Base-by-base conservation (phyloP, 768 basidiomycete species). In the Leccinum broughii region DNA sequence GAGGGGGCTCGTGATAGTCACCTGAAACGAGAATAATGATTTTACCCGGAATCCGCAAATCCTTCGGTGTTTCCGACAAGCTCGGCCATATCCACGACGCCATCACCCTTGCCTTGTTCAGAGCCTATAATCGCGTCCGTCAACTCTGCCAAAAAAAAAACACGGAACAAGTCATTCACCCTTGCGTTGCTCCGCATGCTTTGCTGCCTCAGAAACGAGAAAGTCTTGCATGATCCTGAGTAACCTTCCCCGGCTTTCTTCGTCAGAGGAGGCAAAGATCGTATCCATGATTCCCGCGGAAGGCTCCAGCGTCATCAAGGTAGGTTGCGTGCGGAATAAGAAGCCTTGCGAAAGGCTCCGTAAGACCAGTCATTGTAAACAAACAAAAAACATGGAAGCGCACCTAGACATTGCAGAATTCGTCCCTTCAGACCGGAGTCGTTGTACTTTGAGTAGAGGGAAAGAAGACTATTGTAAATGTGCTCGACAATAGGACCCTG, bases 21-120 rank as follows among this genome's bases (percentile, higher is more conserved):
- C 9, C 32, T 6, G 34, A 8, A 52, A 26, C 1, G 3, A n/a
- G 48, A 57, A 39, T 32, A 49, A n/a, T 17, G 11, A 20, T 32
- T 62, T 67, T 75, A 98, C 97, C 95, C 95, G 6, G 96, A 98
- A 66, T 98, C 97, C 0, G 96, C 94, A 71, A 98, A 96, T 1
- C 90, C 93, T 67, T 94, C 90, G 0, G 94, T 94, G 67, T 96
- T 95, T 1, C 97, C 97, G 4, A 98, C 90, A 9, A 99, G 80
- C 67, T 97, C 93, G 0, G 90, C 89, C 88, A 99, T 95, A 67
- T 95, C 86, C 55, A 98, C 86, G 24, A 84, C 79, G 7, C 74
- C 64, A 0, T 75, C 70, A 8, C 61, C 61, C 54, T 69, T 72
- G 17, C 57, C 65, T 58, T 74, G 60, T 4, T 51, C 60, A 35